Evolutionary conservation across 2,329 filamentous ascomycete species (phyloP), one percentile per base, ranked within the genome.

Genomic region (Zymoseptoria brevis): DNA sequence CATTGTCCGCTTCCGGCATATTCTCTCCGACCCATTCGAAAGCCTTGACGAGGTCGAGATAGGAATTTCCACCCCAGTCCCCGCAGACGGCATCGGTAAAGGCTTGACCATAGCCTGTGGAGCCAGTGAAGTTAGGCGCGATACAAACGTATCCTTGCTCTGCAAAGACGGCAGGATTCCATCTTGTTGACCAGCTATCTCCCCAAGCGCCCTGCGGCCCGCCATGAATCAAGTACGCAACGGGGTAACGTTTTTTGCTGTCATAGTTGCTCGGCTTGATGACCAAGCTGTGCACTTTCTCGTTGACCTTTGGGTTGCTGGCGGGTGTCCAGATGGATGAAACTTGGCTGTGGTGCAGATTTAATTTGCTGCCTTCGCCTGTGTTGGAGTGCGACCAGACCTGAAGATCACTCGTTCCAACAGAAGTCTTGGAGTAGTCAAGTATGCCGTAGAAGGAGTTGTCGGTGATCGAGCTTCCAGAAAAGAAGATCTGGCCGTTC

Each of bases 1-100:
- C 73, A 0, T 83, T 87, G 69, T 94, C 88, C 45, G 91, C 83
- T 65, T 86, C 89, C 1, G 77, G 71, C 66, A 92, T 73, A 58
- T 88, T 80, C 29, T 83, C 74, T 64, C 83, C 80, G 52, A 96
- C 81, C 72, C 89, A 85, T 65, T 93, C 86, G 70, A 91, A 90
- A 61, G 86, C 87, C 61, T 86, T 84, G 26, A 88, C 88, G 19
- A 96, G 79, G 69, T 96, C 22, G 5, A 24, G 5, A 4, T 24
- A 24, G 3, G 22, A 24, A 24, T 24, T 24, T 63, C 91, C n/a
- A n/a, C n/a, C 92, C 92, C 92, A 96, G 64, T 95, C 81, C 58
- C 85, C 80, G 55, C 83, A 79, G 68, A 96, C 96, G 0, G 84
- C 87, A 59, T 72, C 69, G 1, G 67, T 69, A 56, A 71, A 69